Evolutionary conservation across 2,329 filamentous ascomycete species (phyloP).

Genomic region (Bimuria novae-zelandiae): DNA sequence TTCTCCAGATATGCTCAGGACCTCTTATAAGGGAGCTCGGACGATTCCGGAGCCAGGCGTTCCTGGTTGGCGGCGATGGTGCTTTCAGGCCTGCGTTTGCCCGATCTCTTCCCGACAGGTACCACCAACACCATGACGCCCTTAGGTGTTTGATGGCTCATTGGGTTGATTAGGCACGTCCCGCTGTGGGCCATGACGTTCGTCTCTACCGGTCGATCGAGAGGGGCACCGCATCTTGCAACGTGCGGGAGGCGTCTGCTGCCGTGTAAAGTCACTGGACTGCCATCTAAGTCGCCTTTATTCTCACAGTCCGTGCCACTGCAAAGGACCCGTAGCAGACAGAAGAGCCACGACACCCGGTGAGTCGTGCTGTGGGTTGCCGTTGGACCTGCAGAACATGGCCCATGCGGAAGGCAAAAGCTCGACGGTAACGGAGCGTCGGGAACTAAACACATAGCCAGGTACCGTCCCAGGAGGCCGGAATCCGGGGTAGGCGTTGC

Average conservation of each 20-base stretch:
- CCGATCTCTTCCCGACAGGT: background rate
- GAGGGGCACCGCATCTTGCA: background rate
- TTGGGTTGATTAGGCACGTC: background rate
- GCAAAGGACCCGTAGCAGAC: background rate
- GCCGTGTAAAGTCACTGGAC: background rate
- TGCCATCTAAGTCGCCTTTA: no score
- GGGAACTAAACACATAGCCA: constrained; percentile 30
- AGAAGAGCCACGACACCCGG: background rate
- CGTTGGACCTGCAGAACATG: constrained; percentile 37
- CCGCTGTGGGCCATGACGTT: background rate
- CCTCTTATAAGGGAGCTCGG: constrained; percentile 29
- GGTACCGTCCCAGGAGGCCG: constrained; percentile 30
- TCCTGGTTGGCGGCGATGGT: constrained; percentile 6
- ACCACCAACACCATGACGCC: constrained; percentile 2
- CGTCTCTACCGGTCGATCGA: background rate
- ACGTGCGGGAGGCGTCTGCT: background rate
- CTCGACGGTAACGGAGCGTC: constrained; percentile 21
- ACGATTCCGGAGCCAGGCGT: constrained; percentile 22
- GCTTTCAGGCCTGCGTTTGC: constrained; percentile 1
- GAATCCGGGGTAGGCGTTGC: constrained; percentile 33
- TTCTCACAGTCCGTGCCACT: background rate
- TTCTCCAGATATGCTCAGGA: constrained; percentile 29
- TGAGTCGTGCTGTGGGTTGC: background rate
- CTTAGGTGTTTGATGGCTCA: background rate
- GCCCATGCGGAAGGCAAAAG: constrained; percentile 26